Conservation (phyloP, 805 yeast species). For the Suhomyces prunicola region DNA sequence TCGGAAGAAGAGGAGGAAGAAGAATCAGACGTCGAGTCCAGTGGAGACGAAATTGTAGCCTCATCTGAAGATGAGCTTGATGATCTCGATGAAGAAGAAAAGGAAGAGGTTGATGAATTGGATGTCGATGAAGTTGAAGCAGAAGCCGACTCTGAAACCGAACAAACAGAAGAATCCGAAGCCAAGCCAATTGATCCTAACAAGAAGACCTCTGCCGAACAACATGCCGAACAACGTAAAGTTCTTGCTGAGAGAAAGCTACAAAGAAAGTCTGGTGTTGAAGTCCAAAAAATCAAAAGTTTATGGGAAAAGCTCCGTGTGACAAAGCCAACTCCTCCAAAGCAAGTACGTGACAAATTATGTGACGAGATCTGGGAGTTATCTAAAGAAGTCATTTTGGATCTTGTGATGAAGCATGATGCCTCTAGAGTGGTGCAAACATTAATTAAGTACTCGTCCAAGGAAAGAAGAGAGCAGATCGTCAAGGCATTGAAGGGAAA, state of each 20-base stretch:
- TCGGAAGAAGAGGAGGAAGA: slow-evolving; percentile 15
- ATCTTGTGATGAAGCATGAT: slow-evolving; percentile 91
- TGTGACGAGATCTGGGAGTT: slow-evolving; percentile 84
- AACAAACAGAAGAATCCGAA: slow-evolving; percentile 14
- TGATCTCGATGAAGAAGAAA: slow-evolving; percentile 15
- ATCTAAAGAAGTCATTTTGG: slow-evolving; percentile 71
- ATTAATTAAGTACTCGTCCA: slow-evolving; percentile 78
- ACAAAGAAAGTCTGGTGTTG: slow-evolving; percentile 80
- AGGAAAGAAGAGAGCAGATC: slow-evolving; percentile 71
- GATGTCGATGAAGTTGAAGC: slow-evolving; percentile 21
- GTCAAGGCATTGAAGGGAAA: slow-evolving; percentile 68
- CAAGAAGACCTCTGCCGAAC: slow-evolving; percentile 56
- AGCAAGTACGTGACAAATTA: slow-evolving; percentile 69
- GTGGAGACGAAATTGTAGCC: slow-evolving; percentile 23
- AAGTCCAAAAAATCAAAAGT: slow-evolving; percentile 78
- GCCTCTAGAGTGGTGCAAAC: slow-evolving; percentile 96
- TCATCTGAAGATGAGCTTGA: slow-evolving; percentile 22
- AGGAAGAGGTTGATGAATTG: slow-evolving; percentile 13
- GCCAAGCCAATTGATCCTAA: slow-evolving; percentile 32
- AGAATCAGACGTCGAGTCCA: slow-evolving; percentile 23
- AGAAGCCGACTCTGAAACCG: slow-evolving; percentile 21
- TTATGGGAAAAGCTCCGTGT: slow-evolving; percentile 92
- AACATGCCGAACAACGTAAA: slow-evolving; percentile 80
- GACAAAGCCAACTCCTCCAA: slow-evolving; percentile 76
- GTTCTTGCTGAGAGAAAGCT: slow-evolving; percentile 78